Conservation (phyloP, 306 rosid genomes). For the Sesbania bispinosa region DNA sequence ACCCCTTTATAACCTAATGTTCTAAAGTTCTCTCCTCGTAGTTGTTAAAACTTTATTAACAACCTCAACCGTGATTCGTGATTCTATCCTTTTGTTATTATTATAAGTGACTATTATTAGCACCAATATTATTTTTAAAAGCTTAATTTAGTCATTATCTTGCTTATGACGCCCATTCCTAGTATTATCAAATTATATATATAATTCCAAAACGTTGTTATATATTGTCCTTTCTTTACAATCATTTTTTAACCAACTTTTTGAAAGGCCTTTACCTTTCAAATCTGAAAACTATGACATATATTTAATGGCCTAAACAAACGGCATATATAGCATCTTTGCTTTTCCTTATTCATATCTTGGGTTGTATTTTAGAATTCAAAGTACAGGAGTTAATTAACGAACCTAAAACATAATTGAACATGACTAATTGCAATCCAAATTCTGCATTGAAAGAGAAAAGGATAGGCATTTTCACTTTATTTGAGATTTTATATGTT, state of each 20-base stretch:
- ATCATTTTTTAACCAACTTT: too few species aligned
- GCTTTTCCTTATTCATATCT: background rate
- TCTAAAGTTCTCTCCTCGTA: background rate
- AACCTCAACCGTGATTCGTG: background rate
- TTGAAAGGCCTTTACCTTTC: too few species aligned
- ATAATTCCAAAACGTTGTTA: background rate
- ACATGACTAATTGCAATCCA: too few species aligned
- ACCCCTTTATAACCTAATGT: background rate
- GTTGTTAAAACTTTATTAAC: background rate
- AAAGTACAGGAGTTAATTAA: background rate
- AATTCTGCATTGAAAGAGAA: background rate
- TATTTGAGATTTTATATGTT: background rate
- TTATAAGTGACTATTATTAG: background rate
- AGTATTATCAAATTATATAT: background rate
- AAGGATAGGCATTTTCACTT: background rate
- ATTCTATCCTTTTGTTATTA: background rate
- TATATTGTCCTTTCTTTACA: too few species aligned
- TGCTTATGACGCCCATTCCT: background rate
- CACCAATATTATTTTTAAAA: background rate
- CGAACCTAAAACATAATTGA: background rate
- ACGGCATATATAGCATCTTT: background rate
- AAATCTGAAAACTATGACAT: too few species aligned
- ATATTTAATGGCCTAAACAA: background rate
- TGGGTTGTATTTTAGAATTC: background rate
- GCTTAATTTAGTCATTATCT: conserved; percentile 20